Base-by-base conservation (phyloP, 78 protist species). In the Reticulomyxa filosa region DNA sequence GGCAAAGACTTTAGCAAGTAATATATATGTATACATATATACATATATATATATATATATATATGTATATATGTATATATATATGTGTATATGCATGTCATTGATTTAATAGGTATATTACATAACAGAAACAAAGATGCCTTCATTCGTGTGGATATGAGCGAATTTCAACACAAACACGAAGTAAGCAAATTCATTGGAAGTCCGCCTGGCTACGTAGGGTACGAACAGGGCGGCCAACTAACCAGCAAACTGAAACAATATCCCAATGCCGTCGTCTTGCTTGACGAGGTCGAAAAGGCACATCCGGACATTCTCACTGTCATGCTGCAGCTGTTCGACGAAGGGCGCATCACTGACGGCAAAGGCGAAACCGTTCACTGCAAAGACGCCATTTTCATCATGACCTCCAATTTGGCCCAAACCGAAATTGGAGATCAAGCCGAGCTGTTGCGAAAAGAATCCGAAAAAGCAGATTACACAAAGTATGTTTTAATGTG, bases 181-280 rank as follows among this genome's bases (percentile, higher is more conserved):
- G 7, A 84, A 0, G 93, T 90, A 1, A 38, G 96, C 1, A 65
- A 94, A 26, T 75, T 95, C 32, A 92, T 95, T 52, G 99, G 99
- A 29, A 77, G 94, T 20, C 98, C 99, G 3, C 98, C 99, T 4
- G 98, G 99, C 8, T 95, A 95, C 59, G 92, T 95, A 6, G 98
- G 94, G 26, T 80, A 83, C 71, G 98, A 91, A 33, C 84, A 84
- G 57, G 99, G 98, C 29, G 99, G 99, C 8, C 92, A 86, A 75
- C 83, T 95, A 61, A 90, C 99, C 3, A 98, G 93, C 67, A 90
- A 94, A 5, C 93, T 93, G 4, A 77, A 96, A 20, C 67, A 94
- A 38, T 69, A 87, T 8, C 97, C 98, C 23, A 89, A 93, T 78
- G 10, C 72, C 17, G 96, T 90, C 8, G 88, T 95, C 8, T 76